Evolutionary conservation across 164 flowering plant genomes (phyloP).

Genomic region (Taxillus chinensis): DNA sequence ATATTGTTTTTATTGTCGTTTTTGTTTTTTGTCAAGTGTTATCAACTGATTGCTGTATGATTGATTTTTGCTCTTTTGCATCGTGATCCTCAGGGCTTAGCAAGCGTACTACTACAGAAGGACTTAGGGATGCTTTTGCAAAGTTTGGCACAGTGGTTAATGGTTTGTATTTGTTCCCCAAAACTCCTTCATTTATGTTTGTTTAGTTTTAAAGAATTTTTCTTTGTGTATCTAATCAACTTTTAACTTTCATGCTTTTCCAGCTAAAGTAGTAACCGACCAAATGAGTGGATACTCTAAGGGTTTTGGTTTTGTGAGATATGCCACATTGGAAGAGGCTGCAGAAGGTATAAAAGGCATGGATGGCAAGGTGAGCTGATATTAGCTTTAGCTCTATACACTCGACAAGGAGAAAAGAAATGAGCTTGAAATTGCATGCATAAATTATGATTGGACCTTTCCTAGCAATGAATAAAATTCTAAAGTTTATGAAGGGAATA

Average conservation of each 20-base stretch:
- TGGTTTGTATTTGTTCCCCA: constrained; percentile 26
- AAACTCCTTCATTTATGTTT: background rate
- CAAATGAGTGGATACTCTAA: constrained; percentile 63
- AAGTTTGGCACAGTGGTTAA: constrained; percentile 59
- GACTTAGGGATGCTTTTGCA: constrained; percentile 39
- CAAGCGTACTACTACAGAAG: constrained; percentile 57
- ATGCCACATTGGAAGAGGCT: constrained; percentile 64
- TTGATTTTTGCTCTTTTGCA: too few species aligned
- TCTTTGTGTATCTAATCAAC: background rate
- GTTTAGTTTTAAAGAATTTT: background rate
- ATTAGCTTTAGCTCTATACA: background rate
- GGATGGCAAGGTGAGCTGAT: constrained; percentile 74
- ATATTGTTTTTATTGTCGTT: too few species aligned
- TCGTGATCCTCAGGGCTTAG: constrained; percentile 34
- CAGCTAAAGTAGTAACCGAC: constrained; percentile 84
- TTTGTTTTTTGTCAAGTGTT: too few species aligned
- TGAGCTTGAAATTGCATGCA: too few species aligned
- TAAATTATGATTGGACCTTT: too few species aligned
- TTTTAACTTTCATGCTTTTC: constrained; percentile 8
- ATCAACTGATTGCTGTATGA: too few species aligned
- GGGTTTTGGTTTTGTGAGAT: constrained; percentile 85
- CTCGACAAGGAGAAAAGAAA: background rate
- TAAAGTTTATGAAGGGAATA: too few species aligned
- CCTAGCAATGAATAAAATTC: too few species aligned
- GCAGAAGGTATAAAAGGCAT: constrained; percentile 72